These are phyloP conservation scores for Fusarium sp. DNA, from an alignment of 2,329 filamentous ascomycete genomes.

Conservation along the genomic window DNA sequence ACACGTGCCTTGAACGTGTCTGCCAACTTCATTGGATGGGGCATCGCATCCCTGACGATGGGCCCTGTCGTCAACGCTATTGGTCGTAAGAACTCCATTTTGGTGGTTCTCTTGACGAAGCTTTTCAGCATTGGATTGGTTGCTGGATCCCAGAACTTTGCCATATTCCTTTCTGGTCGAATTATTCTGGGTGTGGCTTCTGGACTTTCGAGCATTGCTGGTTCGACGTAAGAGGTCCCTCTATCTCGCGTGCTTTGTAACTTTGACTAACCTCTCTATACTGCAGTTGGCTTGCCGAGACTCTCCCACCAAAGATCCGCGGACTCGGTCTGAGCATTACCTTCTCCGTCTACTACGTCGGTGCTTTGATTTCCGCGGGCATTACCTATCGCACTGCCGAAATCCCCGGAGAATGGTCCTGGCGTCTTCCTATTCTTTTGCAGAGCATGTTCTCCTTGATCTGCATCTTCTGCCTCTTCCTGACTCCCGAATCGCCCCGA, in stretches of 20 bases:
- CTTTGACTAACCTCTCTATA: not conserved
- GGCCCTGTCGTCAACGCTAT: not conserved
- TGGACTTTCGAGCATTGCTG: not conserved
- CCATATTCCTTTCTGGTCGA: not conserved
- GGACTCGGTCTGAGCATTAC: not conserved
- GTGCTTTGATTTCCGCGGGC: not conserved
- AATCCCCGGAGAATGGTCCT: not conserved
- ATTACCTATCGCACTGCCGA: not conserved
- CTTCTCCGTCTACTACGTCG: not conserved
- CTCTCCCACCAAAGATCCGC: not conserved
- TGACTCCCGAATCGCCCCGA: not conserved
- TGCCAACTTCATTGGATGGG: not conserved
- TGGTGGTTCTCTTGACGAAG: not conserved
- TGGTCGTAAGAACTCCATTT: not conserved
- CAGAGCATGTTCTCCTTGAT: not conserved
- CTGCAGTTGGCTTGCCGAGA: not conserved
- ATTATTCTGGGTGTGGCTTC: not conserved
- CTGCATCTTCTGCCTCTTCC: not conserved
- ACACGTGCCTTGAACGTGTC: not conserved
- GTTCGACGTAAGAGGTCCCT: not conserved
- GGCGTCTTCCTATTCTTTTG: not conserved
- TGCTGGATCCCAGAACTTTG: not conserved
- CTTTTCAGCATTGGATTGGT: not conserved
- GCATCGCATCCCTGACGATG: not conserved
- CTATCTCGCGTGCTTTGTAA: accelerated